Evolutionary conservation across 345 rosid genomes (phyloP), one percentile per base, ranked within the genome.

Genomic region (Xanthoceras sorbifolium): DNA sequence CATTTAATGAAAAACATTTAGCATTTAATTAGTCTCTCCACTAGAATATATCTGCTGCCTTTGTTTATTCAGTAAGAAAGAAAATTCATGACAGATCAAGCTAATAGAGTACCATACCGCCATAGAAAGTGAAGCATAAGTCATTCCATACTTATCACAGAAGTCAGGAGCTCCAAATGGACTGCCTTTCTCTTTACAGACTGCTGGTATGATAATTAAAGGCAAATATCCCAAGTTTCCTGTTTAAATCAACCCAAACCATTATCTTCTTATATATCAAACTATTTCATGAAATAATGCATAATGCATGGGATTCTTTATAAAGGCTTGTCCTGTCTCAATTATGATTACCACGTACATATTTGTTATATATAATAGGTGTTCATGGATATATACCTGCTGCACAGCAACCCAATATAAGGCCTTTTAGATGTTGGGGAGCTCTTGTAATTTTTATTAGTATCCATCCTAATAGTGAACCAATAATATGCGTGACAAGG

Each of bases 381-480:
- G 2, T 52, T 8, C 11, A 31, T 0, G 14, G 6, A 62, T 17
- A 17, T 9, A 32, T 81, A 81, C 91, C 91, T 67, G 87, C 88
- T 29, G 88, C 76, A 29, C 87, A 88, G 79, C 88, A 83, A 40
- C 89, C 88, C n/a, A 86, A 14, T 25, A 88, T 78, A 1, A 88
- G 88, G 50, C 91, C 91, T 28, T 72, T 64, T 6, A 88, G 86
- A 25, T 83, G 77, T 10, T 46, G 72, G 8, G 88, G 88, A 62
- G 86, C 65, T 77, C 75, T 75, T 9, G 84, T 82, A 12, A 78
- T 44, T 79, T 81, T 85, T 14, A 83, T 69, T 6, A 88, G 81
- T 25, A 86, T 66, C 88, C 84, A 86, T 15, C 79, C 90, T 3
- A 83, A 79, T 10, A 23, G 42, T 2, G 87, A 83, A 8, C 91